Percentiles rank a stretch among this genome's conserved stretches.
Evolutionary conservation across 192 early-diverging fungal species (phyloP).

Genomic region (Linnemannia exigua): DNA sequence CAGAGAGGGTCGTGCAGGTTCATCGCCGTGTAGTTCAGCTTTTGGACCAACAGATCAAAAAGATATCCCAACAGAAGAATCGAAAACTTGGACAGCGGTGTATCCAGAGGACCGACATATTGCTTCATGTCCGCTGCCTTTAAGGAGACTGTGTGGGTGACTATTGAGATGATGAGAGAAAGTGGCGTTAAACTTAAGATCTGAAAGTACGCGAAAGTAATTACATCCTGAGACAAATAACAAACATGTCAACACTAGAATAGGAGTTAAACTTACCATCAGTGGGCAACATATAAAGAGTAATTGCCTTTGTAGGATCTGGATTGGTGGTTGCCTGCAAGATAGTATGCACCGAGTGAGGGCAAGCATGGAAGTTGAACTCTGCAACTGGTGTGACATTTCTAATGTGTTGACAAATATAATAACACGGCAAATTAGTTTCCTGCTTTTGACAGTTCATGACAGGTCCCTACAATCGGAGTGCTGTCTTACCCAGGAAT

Average conservation of each 20-base stretch:
- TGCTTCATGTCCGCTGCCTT: conserved; percentile 17
- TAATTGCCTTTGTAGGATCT: conserved; percentile 36
- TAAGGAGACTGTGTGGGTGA: conserved; percentile 35
- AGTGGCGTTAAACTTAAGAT: background rate
- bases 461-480: background rate
- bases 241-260: background rate
- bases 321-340: conserved; percentile 45
- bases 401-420: conserved; percentile 10
- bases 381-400: conserved; percentile 63
- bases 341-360: conserved; percentile 57
- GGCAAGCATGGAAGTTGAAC: conserved; percentile 66
- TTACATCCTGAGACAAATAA: background rate
- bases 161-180: conserved; percentile 13
- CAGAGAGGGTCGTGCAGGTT: conserved; percentile 59
- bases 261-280: conserved; percentile 49
- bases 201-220: background rate
- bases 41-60: conserved; percentile 25
- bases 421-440: background rate
- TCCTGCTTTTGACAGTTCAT: background rate
- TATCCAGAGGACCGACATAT: conserved; percentile 34
- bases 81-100: conserved; percentile 44
- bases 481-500: conserved; percentile 18
- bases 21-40: conserved; percentile 16
- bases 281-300: conserved; percentile 61
- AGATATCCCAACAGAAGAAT: conserved; percentile 21